Conservation (phyloP, 805 yeast genomes). For the Grigorovia yakushimaensis region DNA sequence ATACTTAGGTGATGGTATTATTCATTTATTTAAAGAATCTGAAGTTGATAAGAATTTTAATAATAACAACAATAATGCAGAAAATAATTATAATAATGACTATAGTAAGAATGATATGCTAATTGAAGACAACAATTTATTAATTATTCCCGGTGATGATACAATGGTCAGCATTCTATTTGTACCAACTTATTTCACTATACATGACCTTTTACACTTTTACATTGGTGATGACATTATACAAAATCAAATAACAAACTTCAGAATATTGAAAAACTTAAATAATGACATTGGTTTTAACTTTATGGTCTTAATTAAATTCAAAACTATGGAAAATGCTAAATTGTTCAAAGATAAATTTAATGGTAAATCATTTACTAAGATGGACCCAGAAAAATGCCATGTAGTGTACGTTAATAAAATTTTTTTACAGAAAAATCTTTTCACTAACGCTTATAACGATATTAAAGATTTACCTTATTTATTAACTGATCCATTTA, state of each 20-base stretch:
- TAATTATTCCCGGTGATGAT: slow-evolving; percentile 39
- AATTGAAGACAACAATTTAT: slow-evolving; percentile 9
- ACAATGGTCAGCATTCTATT: slow-evolving; percentile 74
- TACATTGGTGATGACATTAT: slow-evolving; percentile 50
- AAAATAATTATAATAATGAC: too few species aligned
- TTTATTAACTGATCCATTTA: slow-evolving; percentile 64
- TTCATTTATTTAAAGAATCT: slow-evolving; percentile 48
- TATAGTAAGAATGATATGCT: too few species aligned
- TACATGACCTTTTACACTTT: slow-evolving; percentile 73
- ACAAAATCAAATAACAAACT: slow-evolving; percentile 50
- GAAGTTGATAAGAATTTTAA: slow-evolving; percentile 9
- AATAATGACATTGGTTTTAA: slow-evolving; percentile 42
- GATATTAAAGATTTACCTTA: slow-evolving; percentile 44
- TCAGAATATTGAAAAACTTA: slow-evolving; percentile 60
- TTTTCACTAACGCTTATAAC: slow-evolving; percentile 10
- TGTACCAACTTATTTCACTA: slow-evolving; percentile 78
- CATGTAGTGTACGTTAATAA: slow-evolving; percentile 64
- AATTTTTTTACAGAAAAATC: slow-evolving; percentile 34
- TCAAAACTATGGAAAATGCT: slow-evolving; percentile 46
- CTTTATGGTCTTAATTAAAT: slow-evolving; percentile 70
- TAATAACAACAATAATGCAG: neutral
- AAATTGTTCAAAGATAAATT: slow-evolving; percentile 53
- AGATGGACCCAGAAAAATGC: slow-evolving; percentile 84
- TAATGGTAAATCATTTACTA: slow-evolving; percentile 68
- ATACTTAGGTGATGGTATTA: slow-evolving; percentile 64